phyloP scores from a whole-genome alignment of 345 rosid species.

The Rhizophora mangle region DNA sequence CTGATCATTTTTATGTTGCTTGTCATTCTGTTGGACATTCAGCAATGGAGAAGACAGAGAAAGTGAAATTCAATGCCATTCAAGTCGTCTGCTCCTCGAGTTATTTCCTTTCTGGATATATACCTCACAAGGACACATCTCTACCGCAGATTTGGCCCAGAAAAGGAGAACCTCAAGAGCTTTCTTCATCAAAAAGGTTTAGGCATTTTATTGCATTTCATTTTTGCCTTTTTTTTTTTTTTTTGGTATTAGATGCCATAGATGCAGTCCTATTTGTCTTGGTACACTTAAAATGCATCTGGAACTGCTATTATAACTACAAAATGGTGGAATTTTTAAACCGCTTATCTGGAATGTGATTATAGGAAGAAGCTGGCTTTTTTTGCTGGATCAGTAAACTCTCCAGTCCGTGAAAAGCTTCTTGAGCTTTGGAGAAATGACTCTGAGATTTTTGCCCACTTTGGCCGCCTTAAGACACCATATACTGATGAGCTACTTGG shows the following conservation, averaged over 20 bases:
- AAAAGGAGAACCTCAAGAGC: slow-evolving; percentile 40
- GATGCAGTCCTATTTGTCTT: background rate
- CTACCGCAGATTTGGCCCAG: slow-evolving; percentile 71
- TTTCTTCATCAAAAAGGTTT: slow-evolving; percentile 47
- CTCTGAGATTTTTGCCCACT: slow-evolving; percentile 44
- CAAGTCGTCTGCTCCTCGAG: slow-evolving; percentile 63
- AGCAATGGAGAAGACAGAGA: slow-evolving; percentile 40
- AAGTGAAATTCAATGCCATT: slow-evolving; percentile 47
- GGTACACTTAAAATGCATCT: background rate
- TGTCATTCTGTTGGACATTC: slow-evolving; percentile 61
- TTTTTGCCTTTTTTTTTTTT: background rate
- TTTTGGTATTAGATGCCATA: too few species aligned
- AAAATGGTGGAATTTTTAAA: slow-evolving; percentile 1
- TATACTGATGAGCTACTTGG: slow-evolving; percentile 46
- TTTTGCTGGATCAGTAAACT: slow-evolving; percentile 53
- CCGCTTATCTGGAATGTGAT: background rate
- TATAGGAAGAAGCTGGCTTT: slow-evolving; percentile 57
- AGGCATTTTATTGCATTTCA: background rate
- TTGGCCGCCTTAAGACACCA: slow-evolving; percentile 49
- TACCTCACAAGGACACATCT: slow-evolving; percentile 58
- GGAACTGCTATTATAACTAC: background rate
- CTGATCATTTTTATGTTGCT: slow-evolving; percentile 63
- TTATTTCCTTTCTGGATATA: slow-evolving; percentile 46
- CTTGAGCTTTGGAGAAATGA: slow-evolving; percentile 49
- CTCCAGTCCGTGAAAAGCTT: slow-evolving; percentile 55